phyloP scores from a whole-genome alignment of 2,329 filamentous ascomycete species.

The Trichoderma pleuroti region DNA sequence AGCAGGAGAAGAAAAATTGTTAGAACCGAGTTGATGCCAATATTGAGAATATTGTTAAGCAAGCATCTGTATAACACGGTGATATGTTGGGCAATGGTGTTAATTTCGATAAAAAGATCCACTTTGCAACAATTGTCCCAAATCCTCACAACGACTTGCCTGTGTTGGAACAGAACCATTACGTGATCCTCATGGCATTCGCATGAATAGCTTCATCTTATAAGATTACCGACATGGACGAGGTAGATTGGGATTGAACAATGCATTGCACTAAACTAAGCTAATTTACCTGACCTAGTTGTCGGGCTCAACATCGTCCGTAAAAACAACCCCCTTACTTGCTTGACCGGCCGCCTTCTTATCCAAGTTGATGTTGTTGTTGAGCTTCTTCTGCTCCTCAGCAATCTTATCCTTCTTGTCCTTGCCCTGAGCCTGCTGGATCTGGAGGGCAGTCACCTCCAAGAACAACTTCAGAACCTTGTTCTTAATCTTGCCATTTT shows the following conservation, averaged over 20 bases:
- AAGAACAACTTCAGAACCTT: slow-evolving; percentile 6
- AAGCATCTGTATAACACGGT: no score
- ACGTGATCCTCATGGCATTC: no score
- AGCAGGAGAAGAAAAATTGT: not conserved
- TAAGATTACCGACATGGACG: not conserved
- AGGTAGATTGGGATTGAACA: not conserved
- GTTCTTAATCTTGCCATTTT: slow-evolving; percentile 9
- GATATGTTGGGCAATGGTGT: no score
- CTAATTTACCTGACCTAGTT: not conserved
- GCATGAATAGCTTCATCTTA: no score
- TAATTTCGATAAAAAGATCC: no score
- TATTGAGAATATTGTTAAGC: no score
- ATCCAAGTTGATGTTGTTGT: not conserved
- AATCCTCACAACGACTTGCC: no score
- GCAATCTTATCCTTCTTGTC: not conserved
- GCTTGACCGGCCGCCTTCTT: not conserved
- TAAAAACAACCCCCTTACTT: not conserved
- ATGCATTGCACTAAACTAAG: not conserved
- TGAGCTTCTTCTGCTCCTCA: not conserved
- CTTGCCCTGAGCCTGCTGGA: not conserved
- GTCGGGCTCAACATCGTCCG: not conserved
- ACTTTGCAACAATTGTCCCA: no score
- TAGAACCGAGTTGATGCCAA: no score
- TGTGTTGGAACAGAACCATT: no score
- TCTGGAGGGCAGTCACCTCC: slow-evolving; percentile 1